These are phyloP conservation scores for Sporothrix schenckii DNA, from an alignment of 2,329 filamentous ascomycete genomes.

Conservation along the genomic window DNA sequence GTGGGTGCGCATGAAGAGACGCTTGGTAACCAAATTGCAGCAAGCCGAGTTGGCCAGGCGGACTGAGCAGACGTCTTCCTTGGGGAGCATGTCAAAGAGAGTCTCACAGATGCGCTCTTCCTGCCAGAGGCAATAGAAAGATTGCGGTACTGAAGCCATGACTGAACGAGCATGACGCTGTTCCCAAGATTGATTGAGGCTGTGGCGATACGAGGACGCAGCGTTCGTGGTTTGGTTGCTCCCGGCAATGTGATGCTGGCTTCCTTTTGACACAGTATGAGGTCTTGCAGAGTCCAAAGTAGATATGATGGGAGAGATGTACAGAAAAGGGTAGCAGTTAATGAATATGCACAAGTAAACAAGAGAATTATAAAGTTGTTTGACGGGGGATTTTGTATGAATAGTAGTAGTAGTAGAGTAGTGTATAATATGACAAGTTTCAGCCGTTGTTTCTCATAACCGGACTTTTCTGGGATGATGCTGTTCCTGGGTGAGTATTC, in stretches of 20 bases:
- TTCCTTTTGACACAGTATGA: constrained; percentile 9
- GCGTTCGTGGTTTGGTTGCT: constrained; percentile 1
- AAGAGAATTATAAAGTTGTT: constrained; percentile 6
- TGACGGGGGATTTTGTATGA: background rate
- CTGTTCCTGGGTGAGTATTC: constrained; percentile 24
- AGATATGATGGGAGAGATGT: constrained; percentile 16
- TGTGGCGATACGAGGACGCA: background rate
- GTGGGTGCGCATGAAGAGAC: constrained; percentile 69
- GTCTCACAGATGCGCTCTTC: constrained; percentile 54
- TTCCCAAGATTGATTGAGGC: background rate
- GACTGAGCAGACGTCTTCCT: constrained; percentile 59
- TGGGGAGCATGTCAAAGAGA: constrained; percentile 55
- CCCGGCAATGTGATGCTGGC: constrained; percentile 3
- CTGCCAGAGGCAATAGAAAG: constrained; percentile 61
- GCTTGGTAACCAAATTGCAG: constrained; percentile 68
- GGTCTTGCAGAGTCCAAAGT: background rate
- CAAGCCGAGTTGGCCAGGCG: constrained; percentile 71
- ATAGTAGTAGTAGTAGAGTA: constrained; percentile 9
- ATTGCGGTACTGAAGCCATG: constrained; percentile 56
- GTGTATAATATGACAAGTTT: constrained; percentile 15
- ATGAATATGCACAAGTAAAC: constrained; percentile 23
- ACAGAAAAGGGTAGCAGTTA: constrained; percentile 10
- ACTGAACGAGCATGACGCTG: constrained; percentile 51
- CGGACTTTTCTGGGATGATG: constrained; percentile 21
- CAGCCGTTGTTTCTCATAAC: constrained; percentile 20